A percentile compares a stretch with the other conserved stretches of the same genome.
phyloP scores from a whole-genome alignment of 1,284 basidiomycete genomes.

The Tilletia setariae region DNA sequence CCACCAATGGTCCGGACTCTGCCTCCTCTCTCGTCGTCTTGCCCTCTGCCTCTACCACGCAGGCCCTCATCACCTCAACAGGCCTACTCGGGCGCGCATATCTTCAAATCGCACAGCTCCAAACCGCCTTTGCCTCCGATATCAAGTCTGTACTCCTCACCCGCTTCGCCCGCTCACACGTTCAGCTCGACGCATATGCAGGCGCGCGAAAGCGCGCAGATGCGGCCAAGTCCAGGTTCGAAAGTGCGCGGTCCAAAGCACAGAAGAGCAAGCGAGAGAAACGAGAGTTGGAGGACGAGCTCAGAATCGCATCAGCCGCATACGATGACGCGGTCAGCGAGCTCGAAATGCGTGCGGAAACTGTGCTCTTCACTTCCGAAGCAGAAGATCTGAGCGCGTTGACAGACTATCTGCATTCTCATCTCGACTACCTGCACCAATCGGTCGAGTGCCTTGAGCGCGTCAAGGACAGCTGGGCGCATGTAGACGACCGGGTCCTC shows the following conservation, averaged over 20 bases:
- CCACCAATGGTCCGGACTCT: not conserved
- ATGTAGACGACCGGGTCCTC: conserved; percentile 10
- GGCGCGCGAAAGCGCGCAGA: conserved; percentile 39
- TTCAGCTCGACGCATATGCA: conserved; percentile 28
- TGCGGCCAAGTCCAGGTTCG: conserved; percentile 29
- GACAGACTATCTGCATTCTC: conserved; percentile 37
- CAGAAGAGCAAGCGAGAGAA: conserved; percentile 49
- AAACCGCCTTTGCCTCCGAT: conserved; percentile 31
- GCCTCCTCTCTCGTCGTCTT: conserved; percentile 12
- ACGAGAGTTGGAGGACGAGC: conserved; percentile 43
- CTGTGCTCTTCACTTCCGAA: conserved; percentile 33
- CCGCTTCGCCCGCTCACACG: conserved; percentile 31
- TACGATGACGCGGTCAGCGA: conserved; percentile 43
- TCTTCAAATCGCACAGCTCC: conserved; percentile 28
- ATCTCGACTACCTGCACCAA: conserved; percentile 36
- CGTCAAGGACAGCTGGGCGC: conserved; percentile 23
- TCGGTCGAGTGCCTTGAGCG: conserved; percentile 37
- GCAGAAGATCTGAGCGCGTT: conserved; percentile 37
- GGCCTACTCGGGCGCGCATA: conserved; percentile 30
- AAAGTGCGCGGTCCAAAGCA: conserved; percentile 35
- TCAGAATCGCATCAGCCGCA: conserved; percentile 37
- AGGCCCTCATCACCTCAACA: conserved; percentile 26
- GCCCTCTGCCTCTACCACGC: conserved; percentile 19
- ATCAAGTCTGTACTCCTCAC: conserved; percentile 34
- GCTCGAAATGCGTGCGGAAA: conserved; percentile 33